Evolutionary conservation across 2,329 filamentous ascomycete species (phyloP).

Genomic region (Pseudogymnoascus sp.): DNA sequence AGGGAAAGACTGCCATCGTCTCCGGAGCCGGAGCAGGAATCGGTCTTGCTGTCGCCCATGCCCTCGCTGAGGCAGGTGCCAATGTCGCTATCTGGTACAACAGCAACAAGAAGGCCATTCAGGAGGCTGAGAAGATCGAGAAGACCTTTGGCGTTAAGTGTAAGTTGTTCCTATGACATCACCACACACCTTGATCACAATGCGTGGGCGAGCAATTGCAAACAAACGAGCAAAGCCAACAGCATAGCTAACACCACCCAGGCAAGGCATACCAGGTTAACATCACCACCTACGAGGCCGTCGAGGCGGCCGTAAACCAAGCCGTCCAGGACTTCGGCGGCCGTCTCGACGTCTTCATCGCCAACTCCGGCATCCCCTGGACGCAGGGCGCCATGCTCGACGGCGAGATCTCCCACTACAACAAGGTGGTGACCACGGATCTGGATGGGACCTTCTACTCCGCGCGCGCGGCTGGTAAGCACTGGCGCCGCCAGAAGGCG

Average conservation of each 20-base stretch:
- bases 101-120: slow-evolving; percentile 57
- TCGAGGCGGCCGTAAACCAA: slow-evolving; percentile 45
- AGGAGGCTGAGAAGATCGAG: slow-evolving; percentile 57
- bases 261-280: slow-evolving; percentile 59
- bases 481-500: slow-evolving; percentile 65
- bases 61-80: slow-evolving; percentile 62
- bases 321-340: slow-evolving; percentile 64
- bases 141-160: slow-evolving; percentile 62
- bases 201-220: background rate
- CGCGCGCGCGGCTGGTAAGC: slow-evolving; percentile 60
- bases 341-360: slow-evolving; percentile 70
- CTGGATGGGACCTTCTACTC: slow-evolving; percentile 74
- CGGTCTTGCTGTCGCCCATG: slow-evolving; percentile 58
- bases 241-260: slow-evolving; percentile 26
- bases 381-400: slow-evolving; percentile 62
- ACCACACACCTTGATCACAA: background rate
- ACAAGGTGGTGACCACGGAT: slow-evolving; percentile 63
- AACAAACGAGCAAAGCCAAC: slow-evolving; percentile 14
- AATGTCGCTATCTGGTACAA: slow-evolving; percentile 71
- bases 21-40: slow-evolving; percentile 66
- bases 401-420: slow-evolving; percentile 57
- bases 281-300: slow-evolving; percentile 47
- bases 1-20: slow-evolving; percentile 64
- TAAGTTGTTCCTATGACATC: slow-evolving; percentile 34
- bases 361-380: slow-evolving; percentile 73